Base-by-base conservation (phyloP, 1,284 basidiomycete species). In the Leucoagaricus sp. region DNA sequence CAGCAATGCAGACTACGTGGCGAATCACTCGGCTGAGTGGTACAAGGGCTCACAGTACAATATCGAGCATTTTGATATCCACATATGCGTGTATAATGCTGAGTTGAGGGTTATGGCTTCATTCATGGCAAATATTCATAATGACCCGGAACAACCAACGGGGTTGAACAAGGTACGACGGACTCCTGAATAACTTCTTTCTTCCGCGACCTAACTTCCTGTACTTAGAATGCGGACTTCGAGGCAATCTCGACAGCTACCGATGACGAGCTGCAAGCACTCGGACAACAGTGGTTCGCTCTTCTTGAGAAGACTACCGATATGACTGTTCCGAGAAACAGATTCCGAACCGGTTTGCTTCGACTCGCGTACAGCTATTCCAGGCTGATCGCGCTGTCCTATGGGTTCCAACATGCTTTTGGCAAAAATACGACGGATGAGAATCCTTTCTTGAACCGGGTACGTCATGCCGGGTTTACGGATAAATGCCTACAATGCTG, bases 321-420 rank as follows among this genome's bases (percentile, higher is more conserved):
- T 59, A 73, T 76, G 66, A 73, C 69, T 23, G 80, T 84, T 62
- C 71, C 73, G 2, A 79, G 82, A 63, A 80, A 79, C 61, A 70
- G 69, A 57, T 89, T 87, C 78, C 81, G 88, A 1, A 84, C 79
- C 6, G 82, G 84, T 2, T 67, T 91, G 5, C 72, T 91, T 57
- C 81, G 76, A 62, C 70, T 91, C 55, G 86, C 82, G 4, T 88
- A 82, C 65, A 83, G 84, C 51, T 92, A 91, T 61, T 78, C 83
- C 2, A 81, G 89, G 15, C 76, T 92, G 46, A 75, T 85, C 5
- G 85, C 82, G 1, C 72, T 92, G 36, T 88, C 89, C 0, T 87
- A 86, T 61, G 89, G 88, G 7, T 87, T 92, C 75, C 89, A 91
- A 66, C 84, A 91, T 63, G 81, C 85, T 1, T 86, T 83, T 68